Evolutionary conservation across 2,329 filamentous ascomycete genomes (phyloP), one percentile per base, ranked within the genome.

Genomic region (Exophiala oligosperma): DNA sequence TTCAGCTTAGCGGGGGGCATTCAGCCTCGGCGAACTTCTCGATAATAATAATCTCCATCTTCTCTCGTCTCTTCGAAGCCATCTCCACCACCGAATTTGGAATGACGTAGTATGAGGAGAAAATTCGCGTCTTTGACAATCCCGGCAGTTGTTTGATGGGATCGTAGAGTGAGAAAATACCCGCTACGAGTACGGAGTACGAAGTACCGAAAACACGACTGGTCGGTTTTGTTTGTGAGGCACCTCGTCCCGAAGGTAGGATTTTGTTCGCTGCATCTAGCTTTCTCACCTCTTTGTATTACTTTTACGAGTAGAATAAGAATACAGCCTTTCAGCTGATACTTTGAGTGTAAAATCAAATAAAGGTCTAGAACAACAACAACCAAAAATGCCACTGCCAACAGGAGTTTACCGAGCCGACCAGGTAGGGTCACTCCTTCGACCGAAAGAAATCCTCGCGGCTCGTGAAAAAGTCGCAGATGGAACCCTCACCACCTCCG

Each of bases 401-500:
- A 55, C 35, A 32, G 64, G 64, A 17, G 62, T 65, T 67, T 78
- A 78, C 68, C 76, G 77, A 57, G 79, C 81, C 65, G 81, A 84
- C 74, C 81, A 84, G 64, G 81, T 84, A 64, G 81, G 81, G 52
- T 83, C 80, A 21, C 79, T 83, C 62, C 74, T 84, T 21, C 79
- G 81, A 32, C 79, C 81, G 57, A 75, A 76, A 64, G 69, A 74
- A 6, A 73, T 84, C 50, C 76, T 83, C 55, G 73, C 76, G 23
- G 77, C 78, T 14, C 80, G 81, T 56, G 73, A 79, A 58, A 75
- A 80, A 47, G 74, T 77, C 9, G 76, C 77, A 44, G 71, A 75
- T 37, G 73, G 74, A 51, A 73, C 73, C 49, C 74, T 79, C 54
- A 73, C 71, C 44, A 64, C 72, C 11, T 68, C 71, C 8, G 72